A percentile compares a stretch with the other conserved stretches of the same genome.
Evolutionary conservation across 2,329 filamentous ascomycete genomes (phyloP).

Genomic region (Phialophora chinensis): DNA sequence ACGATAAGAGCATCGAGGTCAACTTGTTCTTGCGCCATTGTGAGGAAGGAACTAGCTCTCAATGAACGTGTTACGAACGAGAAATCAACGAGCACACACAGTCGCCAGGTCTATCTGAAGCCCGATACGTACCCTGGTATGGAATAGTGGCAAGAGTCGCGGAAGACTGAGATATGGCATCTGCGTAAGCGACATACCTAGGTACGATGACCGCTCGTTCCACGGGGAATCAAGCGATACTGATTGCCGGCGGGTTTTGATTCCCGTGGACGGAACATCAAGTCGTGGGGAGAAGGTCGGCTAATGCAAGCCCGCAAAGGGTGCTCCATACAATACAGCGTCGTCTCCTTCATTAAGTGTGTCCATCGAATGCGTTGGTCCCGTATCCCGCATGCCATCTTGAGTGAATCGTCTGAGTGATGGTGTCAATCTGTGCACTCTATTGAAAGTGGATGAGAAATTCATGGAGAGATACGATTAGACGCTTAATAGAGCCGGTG

Average conservation of each 20-base stretch:
- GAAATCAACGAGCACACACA: neutral
- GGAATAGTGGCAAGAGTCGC: neutral
- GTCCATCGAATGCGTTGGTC: neutral
- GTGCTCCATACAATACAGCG: neutral
- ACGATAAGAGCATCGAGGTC: slow-evolving; percentile 42
- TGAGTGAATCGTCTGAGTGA: neutral
- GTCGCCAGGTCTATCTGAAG: neutral
- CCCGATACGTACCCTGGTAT: neutral
- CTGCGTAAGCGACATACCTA: neutral
- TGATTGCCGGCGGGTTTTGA: slow-evolving; percentile 11
- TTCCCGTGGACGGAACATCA: slow-evolving; percentile 10
- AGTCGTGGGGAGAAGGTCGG: neutral
- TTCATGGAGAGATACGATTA: neutral
- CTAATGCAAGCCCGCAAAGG: neutral
- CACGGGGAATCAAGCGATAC: neutral
- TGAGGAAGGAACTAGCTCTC: neutral
- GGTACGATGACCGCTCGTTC: neutral
- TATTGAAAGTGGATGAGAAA: neutral
- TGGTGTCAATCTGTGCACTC: neutral
- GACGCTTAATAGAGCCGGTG: neutral
- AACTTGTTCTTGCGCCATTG: slow-evolving; percentile 4
- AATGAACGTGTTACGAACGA: neutral
- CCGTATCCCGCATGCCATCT: neutral
- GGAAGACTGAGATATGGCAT: neutral
- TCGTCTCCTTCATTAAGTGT: neutral